Base-by-base conservation (phyloP, 192 early-diverging fungal species). In the Radiomyces spectabilis region DNA sequence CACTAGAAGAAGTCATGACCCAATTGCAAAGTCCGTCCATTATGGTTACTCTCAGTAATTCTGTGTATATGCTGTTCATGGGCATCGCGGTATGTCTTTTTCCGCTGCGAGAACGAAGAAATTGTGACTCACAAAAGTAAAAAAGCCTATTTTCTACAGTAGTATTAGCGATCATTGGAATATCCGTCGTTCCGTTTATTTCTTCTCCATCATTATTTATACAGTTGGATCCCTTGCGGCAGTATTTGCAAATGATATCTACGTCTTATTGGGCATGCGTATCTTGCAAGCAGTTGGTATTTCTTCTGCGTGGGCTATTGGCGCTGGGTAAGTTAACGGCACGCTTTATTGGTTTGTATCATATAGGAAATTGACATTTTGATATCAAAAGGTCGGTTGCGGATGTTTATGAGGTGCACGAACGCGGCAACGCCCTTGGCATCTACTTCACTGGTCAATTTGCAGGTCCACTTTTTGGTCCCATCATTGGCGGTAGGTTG, bases 21-120 rank as follows among this genome's bases (percentile, higher is more conserved):
- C 50, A 61, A 34, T 53, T 61, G 13, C 16, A 61, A 24, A 53
- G 50, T n/a, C 43, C 59, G 16, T 53, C 55, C 5, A 65, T 65
- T 42, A 55, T 53, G 35, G 63, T 65, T 1, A 65, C 63, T 7
- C 27, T 65, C 16, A 57, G 54, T 31, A 65, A 57, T 40, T 69
- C 70, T 27, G 51, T 76, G 26, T 76, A 67, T 26, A 72, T 76
- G 47, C 55, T 76, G 10, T 76, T 76, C 51, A 76, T 76, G 66
- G 74, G 74, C 25, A 69, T 76, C 32, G 68, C 70, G 53, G 50
- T 43, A 29, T 53, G 42, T 41, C 31, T 12, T 30, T 41, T 44
- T 31, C 35, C 16, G 22, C 2, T 27, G 13, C 7, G 7, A 35
- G 34, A 10, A n/a, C 21, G 21, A 41, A 41, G 13, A 44, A 44